Conservation (phyloP, 2,329 filamentous ascomycete species). For the Gliomastix tumulicola region DNA sequence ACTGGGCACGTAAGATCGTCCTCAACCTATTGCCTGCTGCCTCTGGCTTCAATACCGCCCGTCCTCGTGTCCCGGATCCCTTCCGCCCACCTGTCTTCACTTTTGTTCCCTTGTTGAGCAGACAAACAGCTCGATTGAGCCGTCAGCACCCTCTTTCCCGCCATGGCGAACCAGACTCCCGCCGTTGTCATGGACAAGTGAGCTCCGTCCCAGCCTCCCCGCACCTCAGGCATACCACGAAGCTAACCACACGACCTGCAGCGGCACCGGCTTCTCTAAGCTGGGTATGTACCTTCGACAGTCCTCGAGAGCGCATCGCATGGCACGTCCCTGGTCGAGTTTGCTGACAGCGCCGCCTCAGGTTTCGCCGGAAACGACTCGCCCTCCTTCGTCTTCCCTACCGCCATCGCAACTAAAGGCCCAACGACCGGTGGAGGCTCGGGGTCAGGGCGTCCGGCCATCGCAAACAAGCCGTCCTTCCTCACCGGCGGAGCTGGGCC, state of each 20-base stretch:
- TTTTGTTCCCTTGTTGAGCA: no score
- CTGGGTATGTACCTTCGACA: slow-evolving; percentile 60
- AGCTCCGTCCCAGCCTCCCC: slow-evolving; percentile 35
- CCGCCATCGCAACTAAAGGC: slow-evolving; percentile 93
- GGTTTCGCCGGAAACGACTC: slow-evolving; percentile 99
- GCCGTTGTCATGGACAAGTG: slow-evolving; percentile 99
- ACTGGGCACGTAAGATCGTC: no score
- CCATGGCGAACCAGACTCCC: slow-evolving; percentile 95
- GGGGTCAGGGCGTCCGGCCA: slow-evolving; percentile 80
- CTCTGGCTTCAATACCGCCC: no score
- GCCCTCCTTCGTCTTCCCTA: slow-evolving; percentile 98
- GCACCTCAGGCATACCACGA: slow-evolving; percentile 14
- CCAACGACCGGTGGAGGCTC: slow-evolving; percentile 65
- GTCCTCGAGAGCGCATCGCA: no score
- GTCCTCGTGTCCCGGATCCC: slow-evolving; percentile 15
- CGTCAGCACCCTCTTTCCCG: slow-evolving; percentile 7
- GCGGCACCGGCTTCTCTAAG: slow-evolving; percentile 99
- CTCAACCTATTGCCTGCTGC: no score
- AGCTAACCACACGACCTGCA: slow-evolving; percentile 37
- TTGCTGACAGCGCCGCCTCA: slow-evolving; percentile 27
- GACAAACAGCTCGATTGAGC: not conserved
- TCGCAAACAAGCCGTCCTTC: slow-evolving; percentile 93
- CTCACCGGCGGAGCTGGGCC: slow-evolving; percentile 84
- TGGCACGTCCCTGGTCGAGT: slow-evolving; percentile 1
- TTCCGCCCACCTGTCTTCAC: not conserved